phyloP scores from a whole-genome alignment of 192 early-diverging fungal species.

The Rhizophagus sp. region DNA sequence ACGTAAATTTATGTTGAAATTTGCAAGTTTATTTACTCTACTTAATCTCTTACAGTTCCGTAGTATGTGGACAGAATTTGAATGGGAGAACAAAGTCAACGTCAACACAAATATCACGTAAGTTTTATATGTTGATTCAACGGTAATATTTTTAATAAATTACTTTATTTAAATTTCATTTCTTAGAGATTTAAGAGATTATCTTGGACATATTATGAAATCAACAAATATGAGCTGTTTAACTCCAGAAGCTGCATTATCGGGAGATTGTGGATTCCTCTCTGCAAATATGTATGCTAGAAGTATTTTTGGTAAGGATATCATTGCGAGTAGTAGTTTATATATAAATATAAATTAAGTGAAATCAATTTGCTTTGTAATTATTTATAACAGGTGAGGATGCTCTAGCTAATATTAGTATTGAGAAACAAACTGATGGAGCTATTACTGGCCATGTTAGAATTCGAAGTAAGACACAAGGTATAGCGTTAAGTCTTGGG shows the following conservation, averaged over 20 bases:
- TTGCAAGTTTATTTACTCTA: not conserved
- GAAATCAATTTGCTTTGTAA: not conserved
- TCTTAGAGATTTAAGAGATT: conserved; percentile 77
- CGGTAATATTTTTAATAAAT: not conserved
- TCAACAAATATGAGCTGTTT: conserved; percentile 98
- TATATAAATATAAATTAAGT: not conserved
- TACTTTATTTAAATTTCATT: not conserved
- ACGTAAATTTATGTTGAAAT: not conserved
- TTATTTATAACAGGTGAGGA: conserved; percentile 64
- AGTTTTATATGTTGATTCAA: conserved; percentile 27
- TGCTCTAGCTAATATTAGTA: conserved; percentile 95
- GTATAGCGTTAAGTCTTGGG: conserved; percentile 93
- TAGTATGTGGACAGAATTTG: conserved; percentile 99
- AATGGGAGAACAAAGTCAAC: conserved; percentile 99
- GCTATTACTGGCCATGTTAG: conserved; percentile 94
- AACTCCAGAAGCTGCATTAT: conserved; percentile 89
- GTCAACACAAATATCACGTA: conserved; percentile 91
- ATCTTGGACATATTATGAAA: conserved; percentile 92
- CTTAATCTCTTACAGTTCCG: conserved; percentile 67
- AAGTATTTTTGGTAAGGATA: conserved; percentile 81
- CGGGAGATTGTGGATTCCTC: conserved; percentile 95
- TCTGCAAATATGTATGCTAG: conserved; percentile 97
- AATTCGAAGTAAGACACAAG: conserved; percentile 98
- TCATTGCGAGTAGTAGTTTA: not conserved
- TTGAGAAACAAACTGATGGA: conserved; percentile 76